These are phyloP conservation scores for Geranium brycei DNA, from an alignment of 345 rosid species.

Conservation along the genomic window DNA sequence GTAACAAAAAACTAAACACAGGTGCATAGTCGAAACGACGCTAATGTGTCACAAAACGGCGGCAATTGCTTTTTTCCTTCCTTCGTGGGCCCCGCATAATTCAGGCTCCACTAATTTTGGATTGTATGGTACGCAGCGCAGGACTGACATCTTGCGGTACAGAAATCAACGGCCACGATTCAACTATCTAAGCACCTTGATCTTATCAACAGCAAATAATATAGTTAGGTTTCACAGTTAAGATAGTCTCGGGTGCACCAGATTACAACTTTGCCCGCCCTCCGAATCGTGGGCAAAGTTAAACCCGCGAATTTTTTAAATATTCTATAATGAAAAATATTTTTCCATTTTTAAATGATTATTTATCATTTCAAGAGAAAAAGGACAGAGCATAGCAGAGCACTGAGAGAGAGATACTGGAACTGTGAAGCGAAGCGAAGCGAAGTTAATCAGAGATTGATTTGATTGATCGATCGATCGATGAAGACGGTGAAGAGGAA, in stretches of 20 bases:
- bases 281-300: too few species aligned
- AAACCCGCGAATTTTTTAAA: background rate
- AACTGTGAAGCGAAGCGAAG: background rate
- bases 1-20: too few species aligned
- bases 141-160: background rate
- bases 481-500: slow-evolving; percentile 12
- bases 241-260: background rate
- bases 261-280: background rate
- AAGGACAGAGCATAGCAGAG: background rate
- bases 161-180: background rate
- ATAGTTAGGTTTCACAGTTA: background rate
- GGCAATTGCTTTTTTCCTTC: too few species aligned
- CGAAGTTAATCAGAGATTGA: background rate
- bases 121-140: background rate
- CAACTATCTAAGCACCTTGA: background rate
- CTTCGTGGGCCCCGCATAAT: too few species aligned
- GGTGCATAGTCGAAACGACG: too few species aligned
- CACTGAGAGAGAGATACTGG: too few species aligned
- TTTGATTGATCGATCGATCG: slow-evolving; percentile 5
- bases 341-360: background rate
- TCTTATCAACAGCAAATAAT: background rate
- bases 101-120: too few species aligned
- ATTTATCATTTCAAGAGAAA: background rate
- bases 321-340: too few species aligned
- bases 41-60: too few species aligned